phyloP scores from a whole-genome alignment of 2,329 filamentous ascomycete genomes.

The Xylariomycetidae sp. region DNA sequence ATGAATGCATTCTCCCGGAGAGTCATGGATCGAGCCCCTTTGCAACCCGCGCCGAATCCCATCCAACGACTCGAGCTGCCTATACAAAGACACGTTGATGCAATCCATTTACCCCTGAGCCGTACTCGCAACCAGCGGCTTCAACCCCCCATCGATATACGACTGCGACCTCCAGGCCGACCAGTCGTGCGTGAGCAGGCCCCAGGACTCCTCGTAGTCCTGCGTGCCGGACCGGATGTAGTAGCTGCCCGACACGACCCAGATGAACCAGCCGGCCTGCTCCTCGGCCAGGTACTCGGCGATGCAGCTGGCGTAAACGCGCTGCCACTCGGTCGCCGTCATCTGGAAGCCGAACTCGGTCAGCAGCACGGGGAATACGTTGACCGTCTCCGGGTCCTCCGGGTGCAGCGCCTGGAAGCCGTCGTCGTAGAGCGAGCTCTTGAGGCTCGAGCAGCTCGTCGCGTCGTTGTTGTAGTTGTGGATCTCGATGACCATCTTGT shows the following conservation, averaged over 20 bases:
- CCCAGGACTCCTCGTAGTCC: conserved; percentile 56
- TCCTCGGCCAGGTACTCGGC: conserved; percentile 41
- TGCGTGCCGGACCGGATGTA: conserved; percentile 49
- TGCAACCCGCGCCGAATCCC: too few species aligned
- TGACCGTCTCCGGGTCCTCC: conserved; percentile 29
- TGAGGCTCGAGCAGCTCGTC: conserved; percentile 41
- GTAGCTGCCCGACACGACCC: conserved; percentile 56
- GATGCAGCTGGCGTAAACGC: conserved; percentile 49
- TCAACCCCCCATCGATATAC: conserved; percentile 38
- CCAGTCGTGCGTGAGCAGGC: conserved; percentile 51
- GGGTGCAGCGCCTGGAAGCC: conserved; percentile 50
- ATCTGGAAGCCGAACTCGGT: conserved; percentile 53
- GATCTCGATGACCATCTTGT: conserved; percentile 56
- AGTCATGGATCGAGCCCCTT: too few species aligned
- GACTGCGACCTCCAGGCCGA: conserved; percentile 41
- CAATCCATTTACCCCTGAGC: conserved; percentile 14
- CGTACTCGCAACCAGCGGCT: conserved; percentile 33
- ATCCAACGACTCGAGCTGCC: too few species aligned
- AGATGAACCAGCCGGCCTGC: conserved; percentile 53
- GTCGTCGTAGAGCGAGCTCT: conserved; percentile 41
- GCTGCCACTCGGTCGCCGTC: conserved; percentile 39
- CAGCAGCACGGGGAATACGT: conserved; percentile 45
- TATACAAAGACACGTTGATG: neutral
- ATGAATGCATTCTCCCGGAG: too few species aligned
- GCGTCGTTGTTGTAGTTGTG: conserved; percentile 56